Evolutionary conservation across 371 early-diverging fungal genomes (phyloP), one percentile per base, ranked within the genome.

Genomic region (Mucor saturninus): DNA sequence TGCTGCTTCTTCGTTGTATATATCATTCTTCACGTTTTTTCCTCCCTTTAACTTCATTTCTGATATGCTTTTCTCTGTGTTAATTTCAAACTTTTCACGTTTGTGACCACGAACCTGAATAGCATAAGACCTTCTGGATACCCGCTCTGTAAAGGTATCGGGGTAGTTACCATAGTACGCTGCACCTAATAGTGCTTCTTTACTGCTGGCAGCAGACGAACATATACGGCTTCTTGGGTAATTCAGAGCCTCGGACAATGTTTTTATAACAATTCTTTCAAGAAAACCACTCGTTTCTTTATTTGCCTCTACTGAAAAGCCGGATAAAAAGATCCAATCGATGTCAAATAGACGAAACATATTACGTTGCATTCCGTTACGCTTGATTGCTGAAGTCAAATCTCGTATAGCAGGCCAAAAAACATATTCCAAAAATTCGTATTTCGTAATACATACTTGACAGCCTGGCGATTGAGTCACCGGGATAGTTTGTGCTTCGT

Each of bases 371-470:
- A 30, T 62, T 4, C 28, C 8, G 11, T 54, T 46, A 32, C 62
- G 39, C 7, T 43, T 26, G 2, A 62, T 54, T 4, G 54, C 54
- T 5, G 30, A 43, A 0, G 42, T 55, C 2, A 62, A 11, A 35
- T 62, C 62, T 11, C 35, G 28, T 15, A 54, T 43, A n/a, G 62
- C 40, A 9, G 54, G 45, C 3, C 46, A 54, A 30, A 62, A 54
- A 2, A 62, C 54, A 15, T 29, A 21, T 38, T 62, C 62, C 9
- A 62, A 30, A 15, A 62, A 38, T n/a, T 62, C 62, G 15, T 54
- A 54, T 1, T 54, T 55, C 4, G 54, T 32, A 7, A 62, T 48
- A 21, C n/a, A n/a, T 3, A 54, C 37, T 26, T 31, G 2, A 5
- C 62, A 62, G 5, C 40, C 42, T 4, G 9, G 13, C 2, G 30